Conservation (phyloP, 2,329 filamentous ascomycete species). For the Aureobasidium sp. region DNA sequence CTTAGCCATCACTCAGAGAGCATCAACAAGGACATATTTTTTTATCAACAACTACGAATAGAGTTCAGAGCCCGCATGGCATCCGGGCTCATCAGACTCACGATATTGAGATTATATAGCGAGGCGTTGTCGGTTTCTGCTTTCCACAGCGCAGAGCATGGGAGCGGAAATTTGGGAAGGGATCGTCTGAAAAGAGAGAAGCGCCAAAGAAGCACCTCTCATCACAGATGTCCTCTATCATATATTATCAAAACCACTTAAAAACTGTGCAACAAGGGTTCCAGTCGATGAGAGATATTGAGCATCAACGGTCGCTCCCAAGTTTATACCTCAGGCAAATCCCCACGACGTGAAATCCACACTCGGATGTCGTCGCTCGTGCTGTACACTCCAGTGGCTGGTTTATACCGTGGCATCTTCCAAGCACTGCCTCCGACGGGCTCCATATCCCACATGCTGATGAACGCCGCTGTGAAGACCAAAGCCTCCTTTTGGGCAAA, state of each 20-base stretch:
- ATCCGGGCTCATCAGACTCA: not conserved
- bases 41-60: not conserved
- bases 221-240: not conserved
- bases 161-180: not conserved
- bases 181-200: not conserved
- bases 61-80: not conserved
- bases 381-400: conserved; percentile 41
- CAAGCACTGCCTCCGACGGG: conserved; percentile 37
- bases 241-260: not conserved
- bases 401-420: conserved; percentile 42
- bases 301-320: not conserved
- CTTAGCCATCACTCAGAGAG: not conserved
- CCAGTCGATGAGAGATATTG: not conserved
- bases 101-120: conserved; percentile 5
- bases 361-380: conserved; percentile 47
- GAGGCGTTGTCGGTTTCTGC: conserved; percentile 8
- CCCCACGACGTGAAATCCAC: conserved; percentile 33
- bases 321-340: not conserved
- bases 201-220: not conserved
- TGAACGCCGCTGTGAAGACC: conserved; percentile 43
- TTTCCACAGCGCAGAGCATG: conserved; percentile 1
- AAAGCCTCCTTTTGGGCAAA: conserved; percentile 45
- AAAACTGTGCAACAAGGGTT: not conserved
- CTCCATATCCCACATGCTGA: conserved; percentile 50
- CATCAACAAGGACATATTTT: not conserved